Conservation (phyloP, 345 rosid genomes). For the Arabidopsis arenosa region DNA sequence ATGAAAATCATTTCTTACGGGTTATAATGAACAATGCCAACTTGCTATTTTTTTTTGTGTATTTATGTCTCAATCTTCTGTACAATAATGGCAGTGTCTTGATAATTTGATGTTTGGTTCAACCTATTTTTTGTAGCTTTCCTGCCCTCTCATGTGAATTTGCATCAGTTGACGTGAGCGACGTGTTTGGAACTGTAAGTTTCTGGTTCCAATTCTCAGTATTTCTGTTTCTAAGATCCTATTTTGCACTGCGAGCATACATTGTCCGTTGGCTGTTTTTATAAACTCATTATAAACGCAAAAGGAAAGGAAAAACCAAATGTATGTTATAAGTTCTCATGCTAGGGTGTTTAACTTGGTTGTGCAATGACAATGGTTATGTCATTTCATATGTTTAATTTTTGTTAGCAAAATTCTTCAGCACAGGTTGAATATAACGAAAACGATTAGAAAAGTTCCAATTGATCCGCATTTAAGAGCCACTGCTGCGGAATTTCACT, state of each 20-base stretch:
- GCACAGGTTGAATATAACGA: constrained; percentile 96
- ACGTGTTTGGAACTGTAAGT: constrained; percentile 96
- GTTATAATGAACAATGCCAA: background rate
- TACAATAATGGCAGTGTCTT: background rate
- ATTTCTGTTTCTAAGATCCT: constrained; percentile 2
- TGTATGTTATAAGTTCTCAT: background rate
- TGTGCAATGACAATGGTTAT: background rate
- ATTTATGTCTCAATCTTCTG: background rate
- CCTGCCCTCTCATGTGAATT: constrained; percentile 98
- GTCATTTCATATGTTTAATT: constrained; percentile 12
- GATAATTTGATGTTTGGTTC: background rate
- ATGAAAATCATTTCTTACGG: background rate
- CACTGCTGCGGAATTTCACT: constrained; percentile 74
- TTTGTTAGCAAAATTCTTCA: constrained; percentile 48
- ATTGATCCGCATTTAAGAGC: constrained; percentile 72
- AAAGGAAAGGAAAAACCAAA: background rate
- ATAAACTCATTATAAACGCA: background rate
- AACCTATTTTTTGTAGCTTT: constrained; percentile 62
- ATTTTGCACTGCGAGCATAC: background rate
- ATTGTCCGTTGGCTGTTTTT: background rate
- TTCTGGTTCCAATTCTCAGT: constrained; percentile 26
- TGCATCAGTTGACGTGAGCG: constrained; percentile 91
- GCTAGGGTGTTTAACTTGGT: background rate
- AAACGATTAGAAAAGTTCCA: constrained; percentile 77
- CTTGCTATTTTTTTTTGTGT: background rate